Conservation (phyloP, 352 stramenopile species). For the Blastocystis sp. region DNA sequence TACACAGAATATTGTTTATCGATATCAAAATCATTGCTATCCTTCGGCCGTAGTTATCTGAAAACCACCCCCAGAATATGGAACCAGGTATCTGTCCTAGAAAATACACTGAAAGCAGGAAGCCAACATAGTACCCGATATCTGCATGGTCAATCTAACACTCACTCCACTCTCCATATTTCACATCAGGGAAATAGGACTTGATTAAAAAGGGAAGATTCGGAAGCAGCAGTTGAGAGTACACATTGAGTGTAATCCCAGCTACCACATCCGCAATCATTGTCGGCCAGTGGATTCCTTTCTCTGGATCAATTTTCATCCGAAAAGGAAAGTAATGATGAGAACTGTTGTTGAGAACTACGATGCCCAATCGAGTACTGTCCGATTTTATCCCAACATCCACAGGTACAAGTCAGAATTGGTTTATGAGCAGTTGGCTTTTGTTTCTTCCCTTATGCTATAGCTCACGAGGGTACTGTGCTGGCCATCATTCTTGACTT, state of each 20-base stretch:
- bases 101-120: slow-evolving; percentile 18
- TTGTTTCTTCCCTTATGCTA: neutral
- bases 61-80: slow-evolving; percentile 58
- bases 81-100: slow-evolving; percentile 50
- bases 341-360: neutral
- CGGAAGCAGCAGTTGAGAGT: slow-evolving; percentile 5
- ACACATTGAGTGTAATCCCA: neutral
- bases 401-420: too few species aligned
- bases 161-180: neutral
- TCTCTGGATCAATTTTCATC: slow-evolving; percentile 15
- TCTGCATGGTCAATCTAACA: neutral
- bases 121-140: slow-evolving; percentile 54
- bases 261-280: neutral
- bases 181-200: slow-evolving; percentile 25
- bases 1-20: slow-evolving; percentile 9
- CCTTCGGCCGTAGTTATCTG: slow-evolving; percentile 40
- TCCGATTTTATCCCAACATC: neutral
- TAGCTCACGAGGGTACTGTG: slow-evolving; percentile 30
- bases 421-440: neutral
- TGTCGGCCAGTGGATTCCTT: slow-evolving; percentile 57
- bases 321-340: neutral
- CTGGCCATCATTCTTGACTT: slow-evolving; percentile 10
- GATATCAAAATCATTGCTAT: neutral
- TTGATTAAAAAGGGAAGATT: slow-evolving; percentile 57
- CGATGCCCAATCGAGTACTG: neutral